Evolutionary conservation across 2,329 filamentous ascomycete species (phyloP), one percentile per base, ranked within the genome.

Genomic region (Epichloe scottii): DNA sequence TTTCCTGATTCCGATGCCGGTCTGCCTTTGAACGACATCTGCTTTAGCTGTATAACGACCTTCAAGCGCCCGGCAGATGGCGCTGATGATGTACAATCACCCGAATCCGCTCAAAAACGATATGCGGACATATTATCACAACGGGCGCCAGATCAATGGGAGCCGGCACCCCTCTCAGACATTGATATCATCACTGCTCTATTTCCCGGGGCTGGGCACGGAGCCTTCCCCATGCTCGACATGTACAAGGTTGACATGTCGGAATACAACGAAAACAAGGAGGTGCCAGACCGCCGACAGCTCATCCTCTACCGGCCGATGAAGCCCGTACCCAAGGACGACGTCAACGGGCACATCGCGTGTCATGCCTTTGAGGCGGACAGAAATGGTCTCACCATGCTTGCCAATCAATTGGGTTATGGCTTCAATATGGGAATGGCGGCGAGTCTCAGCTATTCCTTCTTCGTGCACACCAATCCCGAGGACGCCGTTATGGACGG

Each of bases 161-260:
- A 67, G 1, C 65, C 67, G 1, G 64, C 67, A 10, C 74, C 75
- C 1, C 69, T 71, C 4, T 57, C 70, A 3, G 75, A 78, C 55
- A 64, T 78, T 42, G 68, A 72, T 17, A 56, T 60, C 4, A 46
- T 73, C 21, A 63, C 68, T 2, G 58, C 60, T 1, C 48, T 62
- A 5, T 66, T 71, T 14, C 69, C 68, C 2, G 58, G 64, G 41
- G 57, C 65, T 14, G 63, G 68, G 2, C 62, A 67, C 1, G 74
- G 73, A 3, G 61, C 60, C 0, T 78, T 78, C 51, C 76, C 76
- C 7, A 63, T 70, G 0, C 63, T 78, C 3, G 71, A 77, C 46
- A 76, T 78, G 72, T 70, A 70, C 58, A 78, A 78, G 61, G 76
- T 79, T 7, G 75, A 78, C 57, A 73, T 79, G 70, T 55, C 54